Conservation (phyloP, 1,284 basidiomycete genomes). For the Cryptococcus sp. region DNA sequence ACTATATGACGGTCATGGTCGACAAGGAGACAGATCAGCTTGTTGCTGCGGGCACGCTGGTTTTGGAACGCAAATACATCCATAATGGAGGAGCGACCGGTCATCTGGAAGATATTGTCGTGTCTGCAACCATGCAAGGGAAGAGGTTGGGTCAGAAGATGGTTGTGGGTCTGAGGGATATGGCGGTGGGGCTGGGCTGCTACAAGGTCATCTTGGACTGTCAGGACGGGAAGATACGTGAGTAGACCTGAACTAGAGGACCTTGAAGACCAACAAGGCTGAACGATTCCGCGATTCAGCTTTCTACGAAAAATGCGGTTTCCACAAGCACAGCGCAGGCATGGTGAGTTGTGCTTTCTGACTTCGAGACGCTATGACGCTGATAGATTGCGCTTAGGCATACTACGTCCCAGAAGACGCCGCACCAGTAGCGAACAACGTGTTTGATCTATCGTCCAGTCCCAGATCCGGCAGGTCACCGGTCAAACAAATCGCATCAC, state of each 20-base stretch:
- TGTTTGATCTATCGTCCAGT: neutral
- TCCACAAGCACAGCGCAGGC: slow-evolving; percentile 19
- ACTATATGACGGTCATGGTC: slow-evolving; percentile 84
- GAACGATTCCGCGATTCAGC: slow-evolving; percentile 57
- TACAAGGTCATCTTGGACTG: slow-evolving; percentile 98
- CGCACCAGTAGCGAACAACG: slow-evolving; percentile 1
- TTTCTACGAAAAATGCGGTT: slow-evolving; percentile 95
- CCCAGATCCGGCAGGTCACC: neutral
- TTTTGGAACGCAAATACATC: slow-evolving; percentile 91
- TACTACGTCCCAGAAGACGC: slow-evolving; percentile 26
- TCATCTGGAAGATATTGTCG: slow-evolving; percentile 96
- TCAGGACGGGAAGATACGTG: slow-evolving; percentile 82
- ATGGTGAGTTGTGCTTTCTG: slow-evolving; percentile 9
- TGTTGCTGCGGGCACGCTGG: slow-evolving; percentile 79
- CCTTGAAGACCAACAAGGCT: neutral
- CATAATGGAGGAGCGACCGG: slow-evolving; percentile 76
- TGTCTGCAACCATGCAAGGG: slow-evolving; percentile 80
- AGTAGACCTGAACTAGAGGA: slow-evolving; percentile 55
- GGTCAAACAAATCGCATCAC: neutral
- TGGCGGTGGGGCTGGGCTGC: slow-evolving; percentile 74
- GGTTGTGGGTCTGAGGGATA: slow-evolving; percentile 76
- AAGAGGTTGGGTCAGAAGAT: slow-evolving; percentile 76
- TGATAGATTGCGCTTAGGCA: slow-evolving; percentile 16
- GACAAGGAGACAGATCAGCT: slow-evolving; percentile 73
- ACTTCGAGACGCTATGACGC: neutral